Base-by-base conservation (phyloP, 2,329 filamentous ascomycete species). In the Paraconiothyrium sp. region DNA sequence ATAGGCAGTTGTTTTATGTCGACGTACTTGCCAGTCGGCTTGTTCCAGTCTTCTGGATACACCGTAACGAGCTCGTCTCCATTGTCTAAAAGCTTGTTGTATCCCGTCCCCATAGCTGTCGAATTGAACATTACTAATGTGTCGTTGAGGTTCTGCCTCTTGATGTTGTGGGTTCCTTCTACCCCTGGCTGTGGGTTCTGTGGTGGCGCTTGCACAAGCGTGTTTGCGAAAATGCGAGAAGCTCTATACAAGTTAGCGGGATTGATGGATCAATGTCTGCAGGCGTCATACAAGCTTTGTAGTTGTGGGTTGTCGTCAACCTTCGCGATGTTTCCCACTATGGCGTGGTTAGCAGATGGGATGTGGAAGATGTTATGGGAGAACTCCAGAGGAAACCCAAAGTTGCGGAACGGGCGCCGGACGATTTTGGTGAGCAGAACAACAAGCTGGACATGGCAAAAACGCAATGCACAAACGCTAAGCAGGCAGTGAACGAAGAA, bases 281-380 rank as follows among this genome's bases (percentile, higher is more conserved):
- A 1, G 1, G 1, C n/a, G 5, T 9, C 54, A 8, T 47, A 56
- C 0, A 76, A 57, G 76, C 76, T 20, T 65, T 76, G 48, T 67
- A 69, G 58, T 80, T 78, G 32, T 78, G 51, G 51, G 1, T 75
- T 73, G 6, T 71, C 61, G 43, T 72, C 67, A 22, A 62, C 61
- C 57, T 73, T 71, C 8, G 81, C 80, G 27, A 86, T 76, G 59
- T 92, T 87, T 55, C 84, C 85, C 20, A 92, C 76, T 3, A 83
- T 84, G 0, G 88, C 90, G 61, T 92, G 79, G 60, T 20, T 20
- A 20, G 20, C 20, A 20, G 20, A 20, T 20, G 20, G 20, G 20
- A 20, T 20, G 20, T 20, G 20, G 1, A 20, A 20, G 20, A 20
- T 20, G 20, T 20, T 20, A 20, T 20, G 20, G 20, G 20, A 20